Percentiles rank a stretch among this genome's conserved stretches.
These are phyloP conservation scores for Nepenthes gracilis DNA, from an alignment of 148 eudicot species.

Conservation along the genomic window DNA sequence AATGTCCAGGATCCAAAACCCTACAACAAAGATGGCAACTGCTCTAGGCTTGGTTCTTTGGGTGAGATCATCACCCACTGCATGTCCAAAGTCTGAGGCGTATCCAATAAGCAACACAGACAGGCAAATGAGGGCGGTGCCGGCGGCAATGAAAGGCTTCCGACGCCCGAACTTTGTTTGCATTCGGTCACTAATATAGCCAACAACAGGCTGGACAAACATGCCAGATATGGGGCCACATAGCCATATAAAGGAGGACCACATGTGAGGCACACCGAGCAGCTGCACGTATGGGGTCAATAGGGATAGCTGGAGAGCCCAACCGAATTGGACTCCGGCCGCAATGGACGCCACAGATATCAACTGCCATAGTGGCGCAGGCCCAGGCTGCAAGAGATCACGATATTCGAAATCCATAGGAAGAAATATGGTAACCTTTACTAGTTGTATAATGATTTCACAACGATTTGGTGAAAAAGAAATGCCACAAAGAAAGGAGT, in stretches of 20 bases:
- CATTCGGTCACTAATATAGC: slow-evolving; percentile 54
- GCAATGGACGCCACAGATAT: slow-evolving; percentile 50
- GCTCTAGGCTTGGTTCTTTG: slow-evolving; percentile 47
- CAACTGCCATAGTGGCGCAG: slow-evolving; percentile 19
- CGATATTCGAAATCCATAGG: no score
- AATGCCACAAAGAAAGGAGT: no score
- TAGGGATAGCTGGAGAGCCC: slow-evolving; percentile 79
- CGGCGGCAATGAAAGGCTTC: slow-evolving; percentile 64
- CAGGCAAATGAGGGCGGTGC: slow-evolving; percentile 28
- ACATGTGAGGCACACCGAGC: slow-evolving; percentile 51
- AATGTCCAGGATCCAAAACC: slow-evolving; percentile 78
- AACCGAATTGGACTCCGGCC: slow-evolving; percentile 78
- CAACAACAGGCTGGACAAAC: slow-evolving; percentile 67
- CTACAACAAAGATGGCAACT: slow-evolving; percentile 54
- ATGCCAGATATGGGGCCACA: slow-evolving; percentile 90
- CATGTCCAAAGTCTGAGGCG: slow-evolving; percentile 59
- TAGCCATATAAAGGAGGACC: slow-evolving; percentile 71
- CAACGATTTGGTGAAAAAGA: no score
- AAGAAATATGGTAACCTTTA: no score
- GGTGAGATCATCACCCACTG: slow-evolving; percentile 33
- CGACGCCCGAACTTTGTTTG: slow-evolving; percentile 48
- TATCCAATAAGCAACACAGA: slow-evolving; percentile 63
- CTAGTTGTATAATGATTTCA: no score
- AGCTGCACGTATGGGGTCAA: slow-evolving; percentile 67
- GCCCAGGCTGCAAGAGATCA: neutral